A percentile compares a stretch with the other conserved stretches of the same genome.
phyloP scores from a whole-genome alignment of 257 asterid species.

The Lavandula angustifolia region DNA sequence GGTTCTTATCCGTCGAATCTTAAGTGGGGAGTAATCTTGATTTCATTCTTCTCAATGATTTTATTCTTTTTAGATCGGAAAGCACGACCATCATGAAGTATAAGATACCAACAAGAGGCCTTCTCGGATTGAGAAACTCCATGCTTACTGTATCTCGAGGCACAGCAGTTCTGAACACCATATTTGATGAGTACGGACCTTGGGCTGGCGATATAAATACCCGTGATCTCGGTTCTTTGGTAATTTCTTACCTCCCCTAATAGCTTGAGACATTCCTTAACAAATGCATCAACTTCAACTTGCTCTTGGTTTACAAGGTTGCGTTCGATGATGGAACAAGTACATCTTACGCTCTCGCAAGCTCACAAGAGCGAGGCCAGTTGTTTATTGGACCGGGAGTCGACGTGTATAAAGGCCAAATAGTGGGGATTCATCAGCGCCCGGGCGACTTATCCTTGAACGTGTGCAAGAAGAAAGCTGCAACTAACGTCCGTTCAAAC shows the following conservation, averaged over 20 bases:
- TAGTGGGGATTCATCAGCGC: slow-evolving; percentile 94
- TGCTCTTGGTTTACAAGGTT: slow-evolving; percentile 44
- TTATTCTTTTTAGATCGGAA: slow-evolving; percentile 55
- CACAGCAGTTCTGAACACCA: slow-evolving; percentile 88
- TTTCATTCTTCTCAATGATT: slow-evolving; percentile 20
- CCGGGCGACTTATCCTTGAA: slow-evolving; percentile 91
- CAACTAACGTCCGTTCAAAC: slow-evolving; percentile 91
- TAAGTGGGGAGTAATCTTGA: slow-evolving; percentile 17
- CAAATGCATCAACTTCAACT: neutral
- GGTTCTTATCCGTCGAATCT: neutral
- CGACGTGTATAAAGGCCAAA: slow-evolving; percentile 92
- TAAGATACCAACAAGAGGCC: slow-evolving; percentile 94
- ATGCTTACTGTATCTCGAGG: slow-evolving; percentile 95
- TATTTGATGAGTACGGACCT: slow-evolving; percentile 86
- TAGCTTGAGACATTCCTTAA: neutral
- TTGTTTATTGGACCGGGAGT: slow-evolving; percentile 83
- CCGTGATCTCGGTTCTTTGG: slow-evolving; percentile 96
- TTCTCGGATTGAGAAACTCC: slow-evolving; percentile 85
- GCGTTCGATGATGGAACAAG: slow-evolving; percentile 93
- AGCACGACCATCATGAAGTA: slow-evolving; percentile 78
- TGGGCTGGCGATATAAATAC: slow-evolving; percentile 97
- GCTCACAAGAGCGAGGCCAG: slow-evolving; percentile 97
- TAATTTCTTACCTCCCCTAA: slow-evolving; percentile 35
- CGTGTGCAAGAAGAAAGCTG: slow-evolving; percentile 97
- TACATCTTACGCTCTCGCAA: slow-evolving; percentile 81